Evolutionary conservation across 768 basidiomycete species (phyloP), one percentile per base, ranked within the genome.

Genomic region (Coprinellus aureogranulatus): DNA sequence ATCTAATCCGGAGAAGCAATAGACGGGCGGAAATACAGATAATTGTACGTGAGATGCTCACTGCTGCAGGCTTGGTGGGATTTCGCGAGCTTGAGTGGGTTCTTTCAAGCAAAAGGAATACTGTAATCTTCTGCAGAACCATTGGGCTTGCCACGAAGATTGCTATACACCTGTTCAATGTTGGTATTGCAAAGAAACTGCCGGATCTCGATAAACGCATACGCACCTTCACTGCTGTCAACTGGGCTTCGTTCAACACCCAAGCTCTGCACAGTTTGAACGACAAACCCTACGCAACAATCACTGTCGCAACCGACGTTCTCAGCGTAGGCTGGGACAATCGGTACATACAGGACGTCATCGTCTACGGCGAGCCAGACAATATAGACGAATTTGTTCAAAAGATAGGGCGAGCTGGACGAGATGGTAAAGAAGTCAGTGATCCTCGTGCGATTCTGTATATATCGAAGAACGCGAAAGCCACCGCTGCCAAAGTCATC

Each of bases 71-170:
- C 0, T 64, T 64, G 14, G 39, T n/a, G 1, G 26, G 22, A 14
- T 70, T 70, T 55, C 65, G 63, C 0, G 61, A 69, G 41, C 59
- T 72, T n/a, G 56, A 55, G 14, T 71, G 68, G 71, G 51, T 72
- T 22, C n/a, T 72, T 4, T 44, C 59, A 0, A 45, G 41, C 4
- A 42, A 45, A 3, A 25, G 56, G 37, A 66, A 64, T 20, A 70
- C 64, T 0, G 53, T 72, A 10, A 64, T 73, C 2, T 73, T 71
- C 45, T 63, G 65, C 53, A 57, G 62, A n/a, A 66, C 70, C 0
- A 68, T 72, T 27, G 9, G 46, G 0, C 61, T 69, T 1, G 65
- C 63, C 4, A 65, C 64, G 37, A 67, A 61, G 0, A 40, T 70
- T 5, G 59, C 56, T 2, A 16, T 26, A 3, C 69, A 71, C 53